Evolutionary conservation across 148 eudicot species (phyloP).

Genomic region (Dysphania ambrosioides): DNA sequence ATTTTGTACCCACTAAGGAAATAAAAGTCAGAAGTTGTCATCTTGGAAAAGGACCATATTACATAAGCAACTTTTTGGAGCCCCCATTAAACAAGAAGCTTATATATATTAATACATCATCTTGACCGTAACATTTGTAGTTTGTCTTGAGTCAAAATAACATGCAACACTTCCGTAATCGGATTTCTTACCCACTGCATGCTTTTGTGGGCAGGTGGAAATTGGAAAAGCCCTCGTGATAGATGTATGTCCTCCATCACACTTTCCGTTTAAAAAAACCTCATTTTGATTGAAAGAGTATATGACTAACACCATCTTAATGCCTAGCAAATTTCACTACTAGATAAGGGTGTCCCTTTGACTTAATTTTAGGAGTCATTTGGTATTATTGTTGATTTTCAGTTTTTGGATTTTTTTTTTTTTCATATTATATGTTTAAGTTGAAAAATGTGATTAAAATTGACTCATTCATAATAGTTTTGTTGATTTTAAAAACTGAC

Average conservation of each 20-base stretch:
- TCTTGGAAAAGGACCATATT: neutral
- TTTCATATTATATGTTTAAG: too few relatives aligned
- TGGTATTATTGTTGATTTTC: too few relatives aligned
- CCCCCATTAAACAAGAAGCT: neutral
- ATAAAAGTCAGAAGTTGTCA: neutral
- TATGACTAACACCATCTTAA: neutral
- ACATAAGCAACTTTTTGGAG: neutral
- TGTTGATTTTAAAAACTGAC: too few relatives aligned
- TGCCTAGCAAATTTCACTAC: neutral
- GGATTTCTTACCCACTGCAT: neutral
- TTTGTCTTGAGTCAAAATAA: neutral
- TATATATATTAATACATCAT: neutral
- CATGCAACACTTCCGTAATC: neutral
- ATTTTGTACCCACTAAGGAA: too few relatives aligned
- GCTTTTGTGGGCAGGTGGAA: neutral
- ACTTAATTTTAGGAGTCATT: too few relatives aligned
- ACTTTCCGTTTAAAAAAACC: neutral
- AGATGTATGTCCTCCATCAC: neutral
- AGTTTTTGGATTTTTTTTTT: too few relatives aligned
- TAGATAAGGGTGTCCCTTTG: too few relatives aligned
- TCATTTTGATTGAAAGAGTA: neutral
- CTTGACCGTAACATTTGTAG: neutral
- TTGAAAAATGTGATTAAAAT: too few relatives aligned
- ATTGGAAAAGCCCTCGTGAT: slow-evolving; percentile 9
- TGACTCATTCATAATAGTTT: too few relatives aligned